A percentile compares a stretch with the other conserved stretches of the same genome.
phyloP scores from a whole-genome alignment of 2,329 filamentous ascomycete genomes.

The Scytalidium sp. region DNA sequence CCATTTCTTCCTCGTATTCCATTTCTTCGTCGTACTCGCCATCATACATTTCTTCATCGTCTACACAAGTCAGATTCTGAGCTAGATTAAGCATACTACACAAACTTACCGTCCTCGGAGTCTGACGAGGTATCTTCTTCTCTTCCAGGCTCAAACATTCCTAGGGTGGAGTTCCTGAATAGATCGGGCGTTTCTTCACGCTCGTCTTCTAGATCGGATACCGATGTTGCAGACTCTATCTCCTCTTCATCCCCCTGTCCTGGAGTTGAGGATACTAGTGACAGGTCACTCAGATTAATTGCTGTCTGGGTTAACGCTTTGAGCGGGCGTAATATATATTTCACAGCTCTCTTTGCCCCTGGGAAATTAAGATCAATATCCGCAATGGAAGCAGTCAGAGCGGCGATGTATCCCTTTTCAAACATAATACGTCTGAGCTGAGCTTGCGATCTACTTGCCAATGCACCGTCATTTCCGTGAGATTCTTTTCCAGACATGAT shows the following conservation, averaged over 20 bases:
- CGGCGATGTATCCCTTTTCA: slow-evolving; percentile 91
- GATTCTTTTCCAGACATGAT: slow-evolving; percentile 78
- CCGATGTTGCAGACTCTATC: slow-evolving; percentile 80
- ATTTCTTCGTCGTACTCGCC: slow-evolving; percentile 88
- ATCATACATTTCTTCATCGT: slow-evolving; percentile 90
- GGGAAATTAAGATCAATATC: slow-evolving; percentile 96
- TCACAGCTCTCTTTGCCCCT: slow-evolving; percentile 88
- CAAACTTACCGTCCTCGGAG: slow-evolving; percentile 53
- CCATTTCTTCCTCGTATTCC: slow-evolving; percentile 84
- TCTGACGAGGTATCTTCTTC: slow-evolving; percentile 77
- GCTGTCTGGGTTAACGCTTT: slow-evolving; percentile 85
- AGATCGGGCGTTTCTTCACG: slow-evolving; percentile 95
- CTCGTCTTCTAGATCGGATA: slow-evolving; percentile 82
- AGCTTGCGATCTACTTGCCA: slow-evolving; percentile 59
- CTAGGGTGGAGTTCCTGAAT: slow-evolving; percentile 92
- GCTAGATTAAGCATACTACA: neutral
- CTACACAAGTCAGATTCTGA: slow-evolving; percentile 40
- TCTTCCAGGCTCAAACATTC: slow-evolving; percentile 84
- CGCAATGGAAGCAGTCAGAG: slow-evolving; percentile 86
- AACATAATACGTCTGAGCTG: slow-evolving; percentile 96
- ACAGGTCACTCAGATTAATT: slow-evolving; percentile 71
- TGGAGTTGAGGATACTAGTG: slow-evolving; percentile 62
- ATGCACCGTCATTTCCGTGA: slow-evolving; percentile 35
- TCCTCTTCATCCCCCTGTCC: slow-evolving; percentile 80
- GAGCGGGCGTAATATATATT: slow-evolving; percentile 89